Conservation (phyloP, 345 rosid genomes). For the Brassica nigra region DNA sequence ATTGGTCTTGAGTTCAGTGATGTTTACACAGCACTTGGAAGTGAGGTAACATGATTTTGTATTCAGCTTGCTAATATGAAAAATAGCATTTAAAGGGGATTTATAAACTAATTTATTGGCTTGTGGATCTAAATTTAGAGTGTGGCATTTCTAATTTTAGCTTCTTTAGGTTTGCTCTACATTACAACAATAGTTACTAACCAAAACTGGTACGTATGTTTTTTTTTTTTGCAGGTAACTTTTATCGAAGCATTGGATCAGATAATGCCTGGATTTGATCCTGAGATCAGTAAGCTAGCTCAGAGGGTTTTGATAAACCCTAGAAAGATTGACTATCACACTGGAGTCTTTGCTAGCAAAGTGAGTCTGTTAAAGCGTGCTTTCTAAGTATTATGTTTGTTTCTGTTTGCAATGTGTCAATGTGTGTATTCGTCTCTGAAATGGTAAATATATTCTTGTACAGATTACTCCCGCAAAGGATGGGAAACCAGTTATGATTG, state of each 20-base stretch:
- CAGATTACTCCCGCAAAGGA: conserved; percentile 95
- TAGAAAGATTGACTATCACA: conserved; percentile 88
- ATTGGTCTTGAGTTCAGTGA: conserved; percentile 99
- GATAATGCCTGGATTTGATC: conserved; percentile 99
- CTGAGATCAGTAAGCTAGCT: conserved; percentile 95
- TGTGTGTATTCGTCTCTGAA: background rate
- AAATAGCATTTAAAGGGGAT: background rate
- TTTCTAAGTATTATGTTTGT: background rate
- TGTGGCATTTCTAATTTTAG: background rate
- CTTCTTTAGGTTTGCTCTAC: background rate
- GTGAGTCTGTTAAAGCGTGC: conserved; percentile 42
- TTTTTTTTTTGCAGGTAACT: conserved; percentile 64
- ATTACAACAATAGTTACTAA: conserved; percentile 17
- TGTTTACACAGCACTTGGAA: conserved; percentile 98
- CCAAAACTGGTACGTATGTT: conserved; percentile 16
- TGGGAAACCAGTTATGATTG: conserved; percentile 92
- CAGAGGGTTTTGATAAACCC: conserved; percentile 95
- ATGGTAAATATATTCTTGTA: background rate
- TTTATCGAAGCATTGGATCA: conserved; percentile 96
- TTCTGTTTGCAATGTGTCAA: background rate
- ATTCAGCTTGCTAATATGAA: background rate
- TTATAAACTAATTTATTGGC: background rate
- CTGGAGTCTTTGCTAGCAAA: conserved; percentile 96
- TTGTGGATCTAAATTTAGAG: conserved; percentile 13
- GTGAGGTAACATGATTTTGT: conserved; percentile 66